phyloP scores from a whole-genome alignment of 176 grass and related monocot species.

The Avena insularis region DNA sequence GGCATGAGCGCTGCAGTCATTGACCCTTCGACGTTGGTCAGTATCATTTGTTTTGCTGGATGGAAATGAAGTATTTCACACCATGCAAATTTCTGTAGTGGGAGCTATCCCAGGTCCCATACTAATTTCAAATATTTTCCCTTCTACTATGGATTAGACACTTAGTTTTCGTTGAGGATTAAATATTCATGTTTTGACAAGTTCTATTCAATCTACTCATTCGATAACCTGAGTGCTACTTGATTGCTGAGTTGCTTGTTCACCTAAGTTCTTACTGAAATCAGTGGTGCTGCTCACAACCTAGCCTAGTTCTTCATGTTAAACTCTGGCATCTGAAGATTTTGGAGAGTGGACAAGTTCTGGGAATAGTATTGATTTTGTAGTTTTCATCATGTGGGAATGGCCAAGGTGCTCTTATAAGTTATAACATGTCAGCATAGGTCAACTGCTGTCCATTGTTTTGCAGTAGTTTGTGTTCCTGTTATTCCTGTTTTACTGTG shows the following conservation, averaged over 20 bases:
- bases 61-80: background rate
- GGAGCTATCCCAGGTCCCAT: background rate
- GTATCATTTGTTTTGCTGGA: background rate
- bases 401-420: background rate
- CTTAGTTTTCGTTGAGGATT: background rate
- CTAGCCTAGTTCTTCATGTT: background rate
- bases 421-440: background rate
- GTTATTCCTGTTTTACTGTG: background rate
- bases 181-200: background rate
- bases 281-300: background rate
- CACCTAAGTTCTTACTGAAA: slow-evolving; percentile 4
- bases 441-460: background rate
- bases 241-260: slow-evolving; percentile 24
- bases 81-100: background rate
- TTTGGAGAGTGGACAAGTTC: slow-evolving; percentile 1
- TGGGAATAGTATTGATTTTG: background rate
- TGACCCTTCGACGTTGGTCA: background rate
- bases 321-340: slow-evolving; percentile 10
- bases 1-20: background rate
- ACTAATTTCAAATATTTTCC: background rate
- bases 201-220: background rate
- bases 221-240: background rate
- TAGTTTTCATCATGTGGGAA: background rate
- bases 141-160: background rate
- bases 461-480: background rate